Evolutionary conservation across 2,329 filamentous ascomycete genomes (phyloP), one percentile per base, ranked within the genome.

Genomic region (Apiospora arundinis): DNA sequence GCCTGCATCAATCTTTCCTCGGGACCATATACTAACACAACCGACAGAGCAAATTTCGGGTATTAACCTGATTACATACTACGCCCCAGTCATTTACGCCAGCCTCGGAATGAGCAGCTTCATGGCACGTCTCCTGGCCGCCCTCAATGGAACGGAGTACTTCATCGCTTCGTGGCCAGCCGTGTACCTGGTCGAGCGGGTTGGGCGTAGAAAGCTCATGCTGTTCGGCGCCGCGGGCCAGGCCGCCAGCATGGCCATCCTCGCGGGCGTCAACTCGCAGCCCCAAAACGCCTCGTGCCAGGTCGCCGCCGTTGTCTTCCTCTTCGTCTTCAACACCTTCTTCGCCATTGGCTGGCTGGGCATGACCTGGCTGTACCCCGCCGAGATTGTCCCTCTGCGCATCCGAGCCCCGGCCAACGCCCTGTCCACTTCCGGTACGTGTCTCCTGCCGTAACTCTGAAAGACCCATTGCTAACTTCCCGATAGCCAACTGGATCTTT

Each of bases 191-290:
- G 89, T 92, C 48, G 91, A 92, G 79, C 86, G 88, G 1, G 88
- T 91, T 4, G 91, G 91, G 14, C 90, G 92, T 40, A 87, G 92
- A 23, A 88, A 89, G 77, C 86, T 94, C 72, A 94, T 95, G 91
- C 81, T 94, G 23, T 89, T 93, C 73, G 92, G 92, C 69, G 88
- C 90, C 0, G 83, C 85, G 2, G 90, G 90, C 0, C 90, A 91
- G 83, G 89, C 89, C 48, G 78, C 86, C 1, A 90, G 88, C 69
- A 93, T 94, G 92, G 87, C 90, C 2, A 85, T 93, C 48, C 83
- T 90, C 48, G 84, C 86, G 0, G 84, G 85, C 45, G 83, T 81
- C 14, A 82, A 82, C 70, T 81, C 81, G 4, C 76, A 74, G 8
- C 72, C 74, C 0, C 74, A 77, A 0, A 77, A 74, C 67, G 73